Evolutionary conservation across 192 early-diverging fungal species (phyloP).

Genomic region (Globomyces pollinis-pini): DNA sequence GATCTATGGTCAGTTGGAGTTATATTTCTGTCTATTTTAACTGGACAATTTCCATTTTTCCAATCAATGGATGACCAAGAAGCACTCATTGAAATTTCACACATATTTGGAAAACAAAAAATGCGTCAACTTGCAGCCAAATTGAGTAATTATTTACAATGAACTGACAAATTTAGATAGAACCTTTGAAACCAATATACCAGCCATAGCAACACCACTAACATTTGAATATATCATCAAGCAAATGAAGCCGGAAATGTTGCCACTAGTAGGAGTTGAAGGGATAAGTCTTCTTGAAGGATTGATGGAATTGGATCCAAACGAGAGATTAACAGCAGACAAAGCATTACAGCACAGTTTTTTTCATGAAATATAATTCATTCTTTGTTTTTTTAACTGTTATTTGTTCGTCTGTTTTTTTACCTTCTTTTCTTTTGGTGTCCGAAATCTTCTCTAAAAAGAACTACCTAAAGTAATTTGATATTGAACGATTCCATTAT

Average conservation of each 20-base stretch:
- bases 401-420: too few relatives aligned
- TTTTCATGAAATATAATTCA: conserved; percentile 16
- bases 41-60: conserved; percentile 85
- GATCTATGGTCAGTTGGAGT: conserved; percentile 94
- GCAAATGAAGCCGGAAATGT: not conserved
- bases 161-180: not conserved
- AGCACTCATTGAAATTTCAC: conserved; percentile 74
- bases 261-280: conserved; percentile 16
- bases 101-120: conserved; percentile 65
- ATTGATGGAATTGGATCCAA: conserved; percentile 47
- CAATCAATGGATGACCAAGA: conserved; percentile 78
- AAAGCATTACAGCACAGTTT: conserved; percentile 73
- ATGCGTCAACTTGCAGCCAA: conserved; percentile 63
- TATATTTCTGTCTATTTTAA: conserved; percentile 70
- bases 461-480: too few relatives aligned
- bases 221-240: not conserved
- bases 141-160: conserved; percentile 50
- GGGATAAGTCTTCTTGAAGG: conserved; percentile 50
- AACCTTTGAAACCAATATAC: conserved; percentile 10
- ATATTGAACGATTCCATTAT: too few relatives aligned
- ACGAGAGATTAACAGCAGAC: conserved; percentile 56
- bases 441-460: too few relatives aligned
- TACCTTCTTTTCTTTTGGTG: too few relatives aligned
- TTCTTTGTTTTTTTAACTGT: too few relatives aligned
- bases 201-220: not conserved